Percentiles rank a stretch among this genome's conserved stretches.
Conservation (phyloP, 805 yeast species). For the Saccharomyces kudriavzevii region DNA sequence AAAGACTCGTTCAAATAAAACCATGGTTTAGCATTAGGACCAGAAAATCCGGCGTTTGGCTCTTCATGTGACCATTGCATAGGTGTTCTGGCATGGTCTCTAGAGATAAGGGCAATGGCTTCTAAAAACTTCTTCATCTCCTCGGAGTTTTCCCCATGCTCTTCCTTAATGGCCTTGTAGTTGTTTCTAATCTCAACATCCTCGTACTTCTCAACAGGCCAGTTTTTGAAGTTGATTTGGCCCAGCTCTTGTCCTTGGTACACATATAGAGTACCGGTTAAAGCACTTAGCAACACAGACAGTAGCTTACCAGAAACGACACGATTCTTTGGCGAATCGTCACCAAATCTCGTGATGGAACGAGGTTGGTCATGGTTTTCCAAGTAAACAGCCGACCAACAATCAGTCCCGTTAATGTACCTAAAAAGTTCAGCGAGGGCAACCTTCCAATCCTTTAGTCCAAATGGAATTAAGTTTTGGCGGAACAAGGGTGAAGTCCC, state of each 20-base stretch:
- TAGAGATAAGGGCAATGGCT: slow-evolving; percentile 33
- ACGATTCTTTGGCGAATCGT: slow-evolving; percentile 32
- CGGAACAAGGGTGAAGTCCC: slow-evolving; percentile 34
- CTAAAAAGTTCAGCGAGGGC: slow-evolving; percentile 31
- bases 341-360: slow-evolving; percentile 44
- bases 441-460: slow-evolving; percentile 35
- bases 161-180: slow-evolving; percentile 30
- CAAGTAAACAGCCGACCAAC: slow-evolving; percentile 48
- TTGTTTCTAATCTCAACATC: slow-evolving; percentile 43
- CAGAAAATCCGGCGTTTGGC: slow-evolving; percentile 41
- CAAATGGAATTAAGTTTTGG: slow-evolving; percentile 31
- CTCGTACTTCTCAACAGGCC: slow-evolving; percentile 43
- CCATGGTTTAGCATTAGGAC: slow-evolving; percentile 40
- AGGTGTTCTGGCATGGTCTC: slow-evolving; percentile 51
- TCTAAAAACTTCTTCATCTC: slow-evolving; percentile 28
- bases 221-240: slow-evolving; percentile 39
- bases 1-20: slow-evolving; percentile 44
- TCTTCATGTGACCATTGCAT: slow-evolving; percentile 43
- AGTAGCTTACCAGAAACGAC: slow-evolving; percentile 41
- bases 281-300: slow-evolving; percentile 37
- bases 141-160: slow-evolving; percentile 21
- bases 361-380: slow-evolving; percentile 58
- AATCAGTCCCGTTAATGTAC: slow-evolving; percentile 43
- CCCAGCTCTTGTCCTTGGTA: slow-evolving; percentile 60
- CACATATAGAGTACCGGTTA: slow-evolving; percentile 48